Base-by-base conservation (phyloP, 306 rosid genomes). In the Vachellia pachyceras region DNA sequence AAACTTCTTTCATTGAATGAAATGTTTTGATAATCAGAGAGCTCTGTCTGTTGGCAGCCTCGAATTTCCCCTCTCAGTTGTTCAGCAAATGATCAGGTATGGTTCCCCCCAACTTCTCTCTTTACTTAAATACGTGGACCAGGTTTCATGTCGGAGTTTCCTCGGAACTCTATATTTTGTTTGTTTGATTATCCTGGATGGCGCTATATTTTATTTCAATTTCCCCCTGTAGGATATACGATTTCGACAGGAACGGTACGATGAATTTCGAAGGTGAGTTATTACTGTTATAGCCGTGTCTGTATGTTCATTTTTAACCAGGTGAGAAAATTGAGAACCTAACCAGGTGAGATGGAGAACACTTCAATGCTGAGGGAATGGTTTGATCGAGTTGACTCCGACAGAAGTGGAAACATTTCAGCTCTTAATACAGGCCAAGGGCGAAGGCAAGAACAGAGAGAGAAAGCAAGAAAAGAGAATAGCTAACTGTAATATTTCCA, bases 31-130 rank as follows among this genome's bases (percentile, higher is more conserved):
- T 74, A 37, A 75, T 78, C 90, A 92, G 98, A 82, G 71, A 10
- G 97, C 98, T 84, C 84, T 94, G 6, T 85, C 90, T 9, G 94
- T 84, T 13, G 97, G 98, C 35, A 94, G 92, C 88, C 98, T 94
- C 73, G 90, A 92, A 44, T 89, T 94, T 61, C 75, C 97, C 50
- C 88, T 90, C 85, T 88, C 97, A 20, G 84, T 92, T 75, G 98
- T 94, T 72, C 84, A 92, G 87, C 97, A 94, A 81, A 94, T 94
- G 98, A 92, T 94, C 83, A 92, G 96, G 98, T 94, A 33, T 57
- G 5, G 20, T 0, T 11, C 4, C 65, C 47, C 46, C 58, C 47
- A 4, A 36, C 17, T 73, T 73, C 45, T 35, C 76, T 71, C 25
- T 69, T 33, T n/a, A 18, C 3, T 73, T 7, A 3, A 22, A 3